Evolutionary conservation across 768 basidiomycete species (phyloP), one percentile per base, ranked within the genome.

Genomic region (Lactarius pseudohatsudake): DNA sequence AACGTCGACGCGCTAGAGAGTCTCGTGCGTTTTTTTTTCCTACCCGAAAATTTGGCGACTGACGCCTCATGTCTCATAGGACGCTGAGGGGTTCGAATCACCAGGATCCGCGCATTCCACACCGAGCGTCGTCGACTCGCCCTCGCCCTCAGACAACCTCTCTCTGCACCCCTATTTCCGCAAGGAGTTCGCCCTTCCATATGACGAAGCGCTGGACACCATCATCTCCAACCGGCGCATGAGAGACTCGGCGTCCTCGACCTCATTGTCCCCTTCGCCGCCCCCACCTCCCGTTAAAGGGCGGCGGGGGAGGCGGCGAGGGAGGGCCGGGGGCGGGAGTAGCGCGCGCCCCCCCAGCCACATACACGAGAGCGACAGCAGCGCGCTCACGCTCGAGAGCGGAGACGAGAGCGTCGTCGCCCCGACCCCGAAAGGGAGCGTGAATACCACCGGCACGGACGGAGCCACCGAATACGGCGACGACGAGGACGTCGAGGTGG

Each of bases 311-410:
- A 84, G 82, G 28, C 86, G 85, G 70, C 76, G 77, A 43, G 75
- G 75, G 64, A 77, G 74, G 69, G 47, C 22, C 26, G 41, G 1
- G 15, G 41, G 41, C 16, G 16, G 15, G 4, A 78, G 76, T 55
- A 79, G 76, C 8, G 84, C 72, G 60, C 73, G 86, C 64, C 78
- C 88, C 77, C 89, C 90, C 0, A 90, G 90, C 0, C 76, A 92
- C n/a, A 84, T 92, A 2, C 86, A 85, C 16, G 90, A 93, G 72
- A 92, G 91, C 72, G 91, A 92, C 69, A 91, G 89, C 72, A 92
- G 91, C 69, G 91, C 89, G 32, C 74, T 93, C 72, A 93, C 91
- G 4, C 86, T 90, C 73, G 90, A 92, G 75, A 92, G 90, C 67
- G 90, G 86, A 8, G 91, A 92, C 64, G 91, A 93, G 72, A 84